These are phyloP conservation scores for Kodamaea ohmeri DNA, from an alignment of 1,139 yeast species.

Conservation along the genomic window DNA sequence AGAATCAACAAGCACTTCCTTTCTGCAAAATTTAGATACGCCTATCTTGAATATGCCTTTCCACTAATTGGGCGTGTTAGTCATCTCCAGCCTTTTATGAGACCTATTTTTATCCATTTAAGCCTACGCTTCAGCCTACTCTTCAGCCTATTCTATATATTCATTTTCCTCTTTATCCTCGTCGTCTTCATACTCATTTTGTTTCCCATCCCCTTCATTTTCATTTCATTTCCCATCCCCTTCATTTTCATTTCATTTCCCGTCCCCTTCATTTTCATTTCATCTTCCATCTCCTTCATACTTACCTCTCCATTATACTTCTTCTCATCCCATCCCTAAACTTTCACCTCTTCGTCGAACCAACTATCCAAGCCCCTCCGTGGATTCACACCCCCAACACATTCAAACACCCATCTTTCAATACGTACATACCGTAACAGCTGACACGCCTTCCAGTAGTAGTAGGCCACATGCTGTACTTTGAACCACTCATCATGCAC, in stretches of 20 bases:
- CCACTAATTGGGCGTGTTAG: too few relatives aligned
- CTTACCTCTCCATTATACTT: neutral
- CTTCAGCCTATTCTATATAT: neutral
- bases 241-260: neutral
- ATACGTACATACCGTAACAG: constrained; percentile 44
- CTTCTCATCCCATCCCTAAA: neutral
- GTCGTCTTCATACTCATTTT: neutral
- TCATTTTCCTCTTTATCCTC: neutral
- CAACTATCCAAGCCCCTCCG: constrained; percentile 43
- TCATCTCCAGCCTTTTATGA: too few relatives aligned
- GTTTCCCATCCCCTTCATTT: neutral
- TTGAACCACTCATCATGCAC: constrained; percentile 57
- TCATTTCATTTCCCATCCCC: neutral
- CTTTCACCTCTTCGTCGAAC: constrained; percentile 32
- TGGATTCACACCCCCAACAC: constrained; percentile 30
- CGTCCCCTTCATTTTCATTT: neutral
- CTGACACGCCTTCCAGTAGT: constrained; percentile 28
- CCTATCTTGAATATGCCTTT: too few relatives aligned
- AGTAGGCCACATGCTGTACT: constrained; percentile 52
- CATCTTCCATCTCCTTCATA: neutral
- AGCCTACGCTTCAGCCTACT: too few relatives aligned
- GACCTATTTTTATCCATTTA: too few relatives aligned
- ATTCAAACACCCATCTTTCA: constrained; percentile 36
- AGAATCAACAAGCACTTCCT: too few relatives aligned
- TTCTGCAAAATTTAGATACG: too few relatives aligned